Evolutionary conservation across 202 grass and related monocot genomes (phyloP), one percentile per base, ranked within the genome.

Genomic region (Elaeis oleifera): DNA sequence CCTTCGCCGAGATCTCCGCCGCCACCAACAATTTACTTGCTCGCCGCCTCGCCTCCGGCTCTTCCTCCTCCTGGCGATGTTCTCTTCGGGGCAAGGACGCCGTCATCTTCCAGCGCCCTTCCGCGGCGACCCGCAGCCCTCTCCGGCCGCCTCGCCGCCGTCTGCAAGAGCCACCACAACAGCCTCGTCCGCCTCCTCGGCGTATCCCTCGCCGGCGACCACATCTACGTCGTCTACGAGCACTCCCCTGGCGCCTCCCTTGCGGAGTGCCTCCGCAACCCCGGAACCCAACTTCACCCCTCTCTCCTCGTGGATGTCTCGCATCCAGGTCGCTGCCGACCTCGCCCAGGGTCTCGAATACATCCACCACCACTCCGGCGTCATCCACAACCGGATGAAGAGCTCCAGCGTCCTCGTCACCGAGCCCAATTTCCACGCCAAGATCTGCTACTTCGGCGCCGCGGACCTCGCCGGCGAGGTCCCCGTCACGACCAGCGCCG

Each of bases 1-100:
- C 88, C 27, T 90, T 90, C 66, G 50, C 66, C 1, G 88, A 90
- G 70, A 57, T 90, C 61, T 51, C 76, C 22, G 28, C 67, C 6
- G 83, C 88, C 21, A 90, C 83, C 66, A 86, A 90, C 83, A 65
- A 63, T 49, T 90, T 90, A 65, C 83, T 90, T 65, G 49, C 87
- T 28, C 79, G 60, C 59, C 68, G 75, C 51, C 44, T 17, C 61
- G 3, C 75, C 14, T 8, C 70, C 62, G 17, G 72, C 28, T 4
- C 60, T 1, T 23, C 74, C 4, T 65, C 74, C 26, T 86, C 72
- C 70, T 90, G 87, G 87, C 63, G 69, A 23, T 90, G 83, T 74
- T 75, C 80, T 31, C 88, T 90, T 26, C 80, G 76, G 66, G 64
- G 58, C 5, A 64, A 53, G 49, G 61, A 78, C 50, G 67, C 83